Evolutionary conservation across 1,139 yeast genomes (phyloP).

Genomic region (Petasospora fabianii): DNA sequence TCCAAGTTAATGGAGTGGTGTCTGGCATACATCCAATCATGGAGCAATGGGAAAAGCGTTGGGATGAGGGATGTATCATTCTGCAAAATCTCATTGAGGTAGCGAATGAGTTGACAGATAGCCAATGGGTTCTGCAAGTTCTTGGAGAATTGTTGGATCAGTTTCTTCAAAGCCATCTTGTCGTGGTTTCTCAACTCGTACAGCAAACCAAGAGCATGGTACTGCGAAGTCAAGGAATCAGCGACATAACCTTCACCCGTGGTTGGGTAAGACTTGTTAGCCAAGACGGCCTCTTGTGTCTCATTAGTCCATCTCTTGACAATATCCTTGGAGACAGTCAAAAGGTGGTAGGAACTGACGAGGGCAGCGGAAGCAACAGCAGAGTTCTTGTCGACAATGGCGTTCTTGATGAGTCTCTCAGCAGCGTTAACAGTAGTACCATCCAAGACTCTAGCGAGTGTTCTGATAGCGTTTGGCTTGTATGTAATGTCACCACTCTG

Average conservation of each 20-base stretch:
- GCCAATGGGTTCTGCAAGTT: conserved; percentile 73
- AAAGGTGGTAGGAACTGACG: conserved; percentile 82
- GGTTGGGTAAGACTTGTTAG: conserved; percentile 60
- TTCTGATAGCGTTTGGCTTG: conserved; percentile 93
- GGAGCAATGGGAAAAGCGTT: conserved; percentile 61
- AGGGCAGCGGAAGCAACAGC: conserved; percentile 89
- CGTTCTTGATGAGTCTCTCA: conserved; percentile 88
- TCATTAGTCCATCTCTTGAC: conserved; percentile 93
- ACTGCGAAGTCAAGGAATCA: conserved; percentile 82
- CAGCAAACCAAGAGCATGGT: conserved; percentile 90
- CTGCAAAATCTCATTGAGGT: conserved; percentile 63
- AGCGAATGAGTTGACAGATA: conserved; percentile 79
- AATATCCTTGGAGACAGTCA: conserved; percentile 87
- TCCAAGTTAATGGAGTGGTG: conserved; percentile 90
- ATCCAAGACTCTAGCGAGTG: conserved; percentile 85
- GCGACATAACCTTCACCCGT: conserved; percentile 42
- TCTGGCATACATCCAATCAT: conserved; percentile 73
- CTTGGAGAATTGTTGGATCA: conserved; percentile 75
- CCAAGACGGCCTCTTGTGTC: conserved; percentile 78
- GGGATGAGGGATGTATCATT: conserved; percentile 44
- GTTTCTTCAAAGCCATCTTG: conserved; percentile 88
- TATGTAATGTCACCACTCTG: conserved; percentile 83
- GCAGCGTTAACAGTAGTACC: conserved; percentile 91
- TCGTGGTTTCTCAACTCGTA: conserved; percentile 89
- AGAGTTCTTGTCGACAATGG: conserved; percentile 89